Base-by-base conservation (phyloP, 768 basidiomycete genomes). In the Hemileccinum impolitum region DNA sequence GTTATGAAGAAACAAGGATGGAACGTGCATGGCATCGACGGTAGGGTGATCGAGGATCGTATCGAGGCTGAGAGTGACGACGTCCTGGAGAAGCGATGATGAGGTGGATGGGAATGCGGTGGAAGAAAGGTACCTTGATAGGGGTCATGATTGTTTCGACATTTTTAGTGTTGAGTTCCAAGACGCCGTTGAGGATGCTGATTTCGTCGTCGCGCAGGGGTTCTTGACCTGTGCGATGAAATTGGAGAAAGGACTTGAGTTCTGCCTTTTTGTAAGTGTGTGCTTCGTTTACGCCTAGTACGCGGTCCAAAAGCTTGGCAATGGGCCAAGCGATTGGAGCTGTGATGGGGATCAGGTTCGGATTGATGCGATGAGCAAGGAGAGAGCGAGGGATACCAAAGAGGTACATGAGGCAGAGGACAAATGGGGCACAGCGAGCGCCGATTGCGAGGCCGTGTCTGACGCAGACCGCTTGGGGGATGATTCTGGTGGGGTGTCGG, bases 211-310 rank as follows among this genome's bases (percentile, higher is more conserved):
- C 89, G 5, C 87, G 74, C 1, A 91, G 74, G 0, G 77, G 76
- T 39, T 90, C 88, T 56, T 87, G 81, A 6, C 87, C 88, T 0
- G 77, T 80, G 21, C 86, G 79, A 58, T 90, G 87, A 62, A 90
- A 89, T 46, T 85, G 82, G 12, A 91, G 74, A 70, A 92, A 90
- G 0, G 84, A 84, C 55, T 85, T 85, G 36, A 87, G 75, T 50
- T 86, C 83, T 0, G 87, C 87, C 64, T 91, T 91, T 60, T 90
- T 90, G 71, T 92, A 92, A 0, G 85, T 88, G 36, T 81, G 75
- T 0, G 72, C 73, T 56, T 90, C 88, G 56, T 85, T 76, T 3
- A 73, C 74, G 18, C 95, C 95, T 2, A 98, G 80, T 3, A 86
- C 79, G 41, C 69, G 73, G 63, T 97, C 95, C 28, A 99, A 81